These are phyloP conservation scores for Colletotrichum shisoi DNA, from an alignment of 2,329 filamentous ascomycete species.

Conservation along the genomic window DNA sequence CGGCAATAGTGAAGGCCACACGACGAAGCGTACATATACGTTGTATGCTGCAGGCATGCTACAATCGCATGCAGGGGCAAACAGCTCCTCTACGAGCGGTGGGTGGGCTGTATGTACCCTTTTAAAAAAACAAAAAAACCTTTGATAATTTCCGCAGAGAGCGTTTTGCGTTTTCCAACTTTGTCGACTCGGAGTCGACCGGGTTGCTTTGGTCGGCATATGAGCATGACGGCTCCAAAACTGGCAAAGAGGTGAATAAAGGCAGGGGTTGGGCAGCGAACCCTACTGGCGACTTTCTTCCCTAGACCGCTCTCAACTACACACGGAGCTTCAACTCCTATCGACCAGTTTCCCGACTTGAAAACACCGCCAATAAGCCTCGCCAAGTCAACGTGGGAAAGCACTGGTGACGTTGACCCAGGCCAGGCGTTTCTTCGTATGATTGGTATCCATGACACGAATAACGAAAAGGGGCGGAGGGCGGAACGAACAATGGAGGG, in stretches of 20 bases:
- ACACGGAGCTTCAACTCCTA: slow-evolving; percentile 6
- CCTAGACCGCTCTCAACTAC: slow-evolving; percentile 14
- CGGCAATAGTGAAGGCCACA: slow-evolving; percentile 15
- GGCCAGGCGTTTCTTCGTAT: slow-evolving; percentile 27
- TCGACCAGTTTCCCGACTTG: background rate
- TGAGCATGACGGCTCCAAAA: slow-evolving; percentile 10
- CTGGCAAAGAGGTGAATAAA: slow-evolving; percentile 11
- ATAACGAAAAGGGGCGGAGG: slow-evolving; percentile 16
- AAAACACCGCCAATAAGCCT: background rate
- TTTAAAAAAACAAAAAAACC: background rate
- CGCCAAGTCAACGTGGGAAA: background rate
- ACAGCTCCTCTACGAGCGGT: slow-evolving; percentile 23
- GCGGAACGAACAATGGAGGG: background rate
- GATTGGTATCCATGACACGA: slow-evolving; percentile 23
- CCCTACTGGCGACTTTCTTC: slow-evolving; percentile 27
- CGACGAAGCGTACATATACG: slow-evolving; percentile 12
- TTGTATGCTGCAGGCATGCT: slow-evolving; percentile 6
- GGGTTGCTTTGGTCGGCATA: slow-evolving; percentile 25
- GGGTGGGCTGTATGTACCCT: slow-evolving; percentile 27
- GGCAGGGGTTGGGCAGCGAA: slow-evolving; percentile 14
- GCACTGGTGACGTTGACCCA: slow-evolving; percentile 23
- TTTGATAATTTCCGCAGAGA: slow-evolving; percentile 23
- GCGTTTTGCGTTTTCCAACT: slow-evolving; percentile 24
- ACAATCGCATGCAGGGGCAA: slow-evolving; percentile 4
- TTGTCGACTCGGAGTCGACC: slow-evolving; percentile 5